These are phyloP conservation scores for Somion occarium DNA, from an alignment of 1,284 basidiomycete species.

Conservation along the genomic window DNA sequence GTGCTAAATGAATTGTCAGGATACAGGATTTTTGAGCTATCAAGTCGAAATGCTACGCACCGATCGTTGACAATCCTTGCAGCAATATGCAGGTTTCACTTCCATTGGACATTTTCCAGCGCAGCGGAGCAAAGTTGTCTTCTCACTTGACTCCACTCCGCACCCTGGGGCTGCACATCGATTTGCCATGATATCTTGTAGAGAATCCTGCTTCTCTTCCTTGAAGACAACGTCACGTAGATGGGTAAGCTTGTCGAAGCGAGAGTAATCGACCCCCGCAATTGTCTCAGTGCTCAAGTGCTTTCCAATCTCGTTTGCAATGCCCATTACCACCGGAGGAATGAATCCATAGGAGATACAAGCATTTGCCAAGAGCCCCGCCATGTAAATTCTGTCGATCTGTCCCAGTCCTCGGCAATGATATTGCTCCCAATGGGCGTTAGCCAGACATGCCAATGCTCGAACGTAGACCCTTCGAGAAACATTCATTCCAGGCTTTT, in stretches of 20 bases:
- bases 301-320: not conserved
- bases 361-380: not conserved
- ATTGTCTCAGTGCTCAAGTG: not conserved
- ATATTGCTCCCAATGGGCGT: not conserved
- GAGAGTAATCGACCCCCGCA: not conserved
- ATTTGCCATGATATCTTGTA: not conserved
- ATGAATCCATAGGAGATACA: not conserved
- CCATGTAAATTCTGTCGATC: not conserved
- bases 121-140: not conserved
- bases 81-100: too few species aligned
- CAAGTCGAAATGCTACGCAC: too few species aligned
- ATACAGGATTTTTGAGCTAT: too few species aligned
- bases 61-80: too few species aligned
- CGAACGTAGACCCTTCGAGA: not conserved
- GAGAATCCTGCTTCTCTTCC: not conserved
- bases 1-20: too few species aligned
- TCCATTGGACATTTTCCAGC: not conserved
- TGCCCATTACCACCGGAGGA: not conserved
- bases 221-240: not conserved
- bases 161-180: not conserved
- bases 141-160: not conserved
- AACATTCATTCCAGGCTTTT: not conserved
- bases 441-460: not conserved
- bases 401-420: too few species aligned
- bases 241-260: not conserved